Evolutionary conservation across 2,329 filamentous ascomycete genomes (phyloP), one percentile per base, ranked within the genome.

Genomic region (Hypoxylon sp.): DNA sequence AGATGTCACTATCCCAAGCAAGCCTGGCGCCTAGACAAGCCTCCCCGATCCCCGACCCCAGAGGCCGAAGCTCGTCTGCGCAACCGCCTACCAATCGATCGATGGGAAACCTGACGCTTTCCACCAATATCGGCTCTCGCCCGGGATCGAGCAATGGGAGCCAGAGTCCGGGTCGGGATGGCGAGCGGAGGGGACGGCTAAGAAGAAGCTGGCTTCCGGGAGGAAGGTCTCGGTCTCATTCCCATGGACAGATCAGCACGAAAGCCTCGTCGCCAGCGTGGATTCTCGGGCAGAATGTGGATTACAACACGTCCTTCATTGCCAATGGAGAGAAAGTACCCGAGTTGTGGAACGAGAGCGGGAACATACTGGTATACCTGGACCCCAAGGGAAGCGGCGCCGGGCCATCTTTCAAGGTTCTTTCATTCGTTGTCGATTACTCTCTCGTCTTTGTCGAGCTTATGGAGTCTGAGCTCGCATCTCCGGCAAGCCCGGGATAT

Each of bases 291-390:
- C 81, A 81, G 47, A 75, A 74, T 38, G 77, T 76, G 10, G 84
- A 88, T 48, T 88, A 88, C 68, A 86, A 83, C 67, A 75, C 80
- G 0, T 69, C 75, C 5, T 78, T 79, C 26, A 72, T 88, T 49
- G 69, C 77, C 18, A 81, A 80, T 38, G 81, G 79, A 17, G 83
- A 88, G 64, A 85, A 82, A 75, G 83, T 88, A 3, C 84, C 86
- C 1, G 87, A 89, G 70, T 72, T 89, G 17, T 89, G 87, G 87
- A 83, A 86, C 62, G 84, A 88, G 51, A 75, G 72, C 48, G 85
- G 83, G 33, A 81, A 81, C 58, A 79, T 87, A 20, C 76, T 79
- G 47, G 79, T 89, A 17, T 85, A 85, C 64, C 73, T 89, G 3
- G 82, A 82, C 53, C 78, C 85, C 1, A 79, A 76, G 51, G 74